phyloP scores from a whole-genome alignment of 306 rosid genomes.

The Begonia masoniana region DNA sequence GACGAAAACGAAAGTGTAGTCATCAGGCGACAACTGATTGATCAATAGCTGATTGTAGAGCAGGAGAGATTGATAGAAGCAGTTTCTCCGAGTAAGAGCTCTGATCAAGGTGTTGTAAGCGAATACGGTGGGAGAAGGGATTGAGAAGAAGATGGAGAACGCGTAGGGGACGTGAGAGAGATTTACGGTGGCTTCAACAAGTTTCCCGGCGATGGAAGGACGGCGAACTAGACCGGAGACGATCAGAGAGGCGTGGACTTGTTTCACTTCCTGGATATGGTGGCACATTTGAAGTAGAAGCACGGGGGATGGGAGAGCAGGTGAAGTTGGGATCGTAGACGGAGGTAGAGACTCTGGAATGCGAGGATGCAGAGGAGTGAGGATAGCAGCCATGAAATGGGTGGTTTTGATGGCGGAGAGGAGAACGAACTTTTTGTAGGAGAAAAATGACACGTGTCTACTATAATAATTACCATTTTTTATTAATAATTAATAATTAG shows the following conservation, averaged over 20 bases:
- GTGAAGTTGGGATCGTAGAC: too few relatives aligned
- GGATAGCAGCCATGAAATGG: too few relatives aligned
- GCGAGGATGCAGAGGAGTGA: too few relatives aligned
- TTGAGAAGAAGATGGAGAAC: slow-evolving; percentile 15
- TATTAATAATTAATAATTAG: too few relatives aligned
- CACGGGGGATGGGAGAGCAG: slow-evolving; percentile 14
- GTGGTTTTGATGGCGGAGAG: too few relatives aligned
- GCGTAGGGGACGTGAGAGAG: slow-evolving; percentile 15
- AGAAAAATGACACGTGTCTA: too few relatives aligned
- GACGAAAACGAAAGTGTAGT: slow-evolving; percentile 29
- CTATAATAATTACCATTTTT: too few relatives aligned
- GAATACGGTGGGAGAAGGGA: slow-evolving; percentile 27
- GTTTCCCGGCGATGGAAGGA: slow-evolving; percentile 27
- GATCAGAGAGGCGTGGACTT: slow-evolving; percentile 27
- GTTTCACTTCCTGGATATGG: slow-evolving; percentile 21
- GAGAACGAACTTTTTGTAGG: too few relatives aligned
- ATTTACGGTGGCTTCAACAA: slow-evolving; percentile 24
- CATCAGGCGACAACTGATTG: slow-evolving; percentile 23
- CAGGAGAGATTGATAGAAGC: slow-evolving; percentile 14
- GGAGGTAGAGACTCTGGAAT: too few relatives aligned
- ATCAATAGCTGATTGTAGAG: slow-evolving; percentile 16
- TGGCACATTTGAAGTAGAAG: slow-evolving; percentile 29
- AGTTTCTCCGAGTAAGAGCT: slow-evolving; percentile 17
- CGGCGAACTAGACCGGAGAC: slow-evolving; percentile 24
- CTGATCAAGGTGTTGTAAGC: slow-evolving; percentile 31